A percentile compares a stretch with the other conserved stretches of the same genome.
These are phyloP conservation scores for Cnidoscolus chayamansa DNA, from an alignment of 441 rosid species.

Conservation along the genomic window DNA sequence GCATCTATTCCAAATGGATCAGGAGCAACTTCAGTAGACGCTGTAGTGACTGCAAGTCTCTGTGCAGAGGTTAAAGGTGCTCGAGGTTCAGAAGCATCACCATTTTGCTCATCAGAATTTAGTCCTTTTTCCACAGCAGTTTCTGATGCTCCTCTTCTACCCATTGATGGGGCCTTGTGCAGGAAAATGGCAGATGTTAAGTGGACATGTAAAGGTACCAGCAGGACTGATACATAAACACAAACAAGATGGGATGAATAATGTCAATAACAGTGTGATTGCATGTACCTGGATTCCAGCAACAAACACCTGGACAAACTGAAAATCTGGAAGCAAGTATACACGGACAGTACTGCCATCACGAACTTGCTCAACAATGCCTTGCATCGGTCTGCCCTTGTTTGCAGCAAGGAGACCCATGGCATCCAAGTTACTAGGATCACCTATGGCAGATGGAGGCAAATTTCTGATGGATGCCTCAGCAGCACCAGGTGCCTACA, in stretches of 20 bases:
- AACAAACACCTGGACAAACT: constrained; percentile 91
- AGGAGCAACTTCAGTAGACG: constrained; percentile 56
- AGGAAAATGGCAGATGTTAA: constrained; percentile 12
- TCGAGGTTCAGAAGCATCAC: constrained; percentile 58
- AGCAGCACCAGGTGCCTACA: constrained; percentile 72
- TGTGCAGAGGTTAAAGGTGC: constrained; percentile 86
- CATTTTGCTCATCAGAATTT: constrained; percentile 56
- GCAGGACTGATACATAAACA: background rate
- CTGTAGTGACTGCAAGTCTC: constrained; percentile 72
- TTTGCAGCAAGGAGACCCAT: constrained; percentile 76
- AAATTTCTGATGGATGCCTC: constrained; percentile 75
- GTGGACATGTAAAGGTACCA: background rate
- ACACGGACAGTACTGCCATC: constrained; percentile 94
- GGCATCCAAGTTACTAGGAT: constrained; percentile 78
- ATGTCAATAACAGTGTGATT: constrained; percentile 8
- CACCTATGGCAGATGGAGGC: constrained; percentile 95
- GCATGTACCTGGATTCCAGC: constrained; percentile 87
- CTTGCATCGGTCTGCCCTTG: constrained; percentile 87
- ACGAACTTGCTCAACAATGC: constrained; percentile 94
- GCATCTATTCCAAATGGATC: constrained; percentile 87
- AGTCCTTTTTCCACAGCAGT: constrained; percentile 43
- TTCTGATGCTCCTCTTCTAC: constrained; percentile 62
- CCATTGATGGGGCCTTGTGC: constrained; percentile 70
- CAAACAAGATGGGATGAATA: background rate
- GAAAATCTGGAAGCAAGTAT: constrained; percentile 93